These are phyloP conservation scores for Astragalus membranaceus DNA, from an alignment of 306 rosid species.

Conservation along the genomic window DNA sequence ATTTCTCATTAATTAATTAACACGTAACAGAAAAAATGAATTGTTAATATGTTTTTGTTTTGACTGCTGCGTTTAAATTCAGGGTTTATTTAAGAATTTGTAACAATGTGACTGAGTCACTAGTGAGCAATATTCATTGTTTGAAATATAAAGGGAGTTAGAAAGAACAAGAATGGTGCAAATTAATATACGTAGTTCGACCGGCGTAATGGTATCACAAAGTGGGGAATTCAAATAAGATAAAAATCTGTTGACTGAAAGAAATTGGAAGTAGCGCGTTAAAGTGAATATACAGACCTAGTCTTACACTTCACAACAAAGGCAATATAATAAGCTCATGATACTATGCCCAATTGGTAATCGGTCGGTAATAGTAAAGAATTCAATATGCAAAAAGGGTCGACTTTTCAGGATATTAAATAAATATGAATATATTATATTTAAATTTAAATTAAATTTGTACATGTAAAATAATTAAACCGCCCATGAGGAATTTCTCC, in stretches of 20 bases:
- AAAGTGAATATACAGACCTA: not conserved
- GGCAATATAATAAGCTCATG: too few species aligned
- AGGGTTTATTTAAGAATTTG: not conserved
- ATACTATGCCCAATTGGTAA: too few species aligned
- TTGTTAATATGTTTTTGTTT: not conserved
- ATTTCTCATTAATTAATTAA: too few species aligned
- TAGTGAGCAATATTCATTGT: not conserved
- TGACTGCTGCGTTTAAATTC: not conserved
- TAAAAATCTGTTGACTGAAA: not conserved
- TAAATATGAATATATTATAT: too few species aligned
- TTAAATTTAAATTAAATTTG: too few species aligned
- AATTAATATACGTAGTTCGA: constrained; percentile 3
- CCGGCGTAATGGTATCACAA: not conserved
- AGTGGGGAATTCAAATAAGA: not conserved
- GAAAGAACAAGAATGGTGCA: not conserved
- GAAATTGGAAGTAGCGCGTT: not conserved
- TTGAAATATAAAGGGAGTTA: constrained; percentile 25
- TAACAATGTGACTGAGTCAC: constrained; percentile 22
- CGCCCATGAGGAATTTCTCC: too few species aligned
- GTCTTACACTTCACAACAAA: not conserved
- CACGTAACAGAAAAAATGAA: not conserved
- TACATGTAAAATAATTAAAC: too few species aligned
- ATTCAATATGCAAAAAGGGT: too few species aligned
- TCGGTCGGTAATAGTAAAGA: too few species aligned
- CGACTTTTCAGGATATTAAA: too few species aligned